These are phyloP conservation scores for Cryphonectria radicalis DNA, from an alignment of 2,329 filamentous ascomycete species.

Conservation along the genomic window DNA sequence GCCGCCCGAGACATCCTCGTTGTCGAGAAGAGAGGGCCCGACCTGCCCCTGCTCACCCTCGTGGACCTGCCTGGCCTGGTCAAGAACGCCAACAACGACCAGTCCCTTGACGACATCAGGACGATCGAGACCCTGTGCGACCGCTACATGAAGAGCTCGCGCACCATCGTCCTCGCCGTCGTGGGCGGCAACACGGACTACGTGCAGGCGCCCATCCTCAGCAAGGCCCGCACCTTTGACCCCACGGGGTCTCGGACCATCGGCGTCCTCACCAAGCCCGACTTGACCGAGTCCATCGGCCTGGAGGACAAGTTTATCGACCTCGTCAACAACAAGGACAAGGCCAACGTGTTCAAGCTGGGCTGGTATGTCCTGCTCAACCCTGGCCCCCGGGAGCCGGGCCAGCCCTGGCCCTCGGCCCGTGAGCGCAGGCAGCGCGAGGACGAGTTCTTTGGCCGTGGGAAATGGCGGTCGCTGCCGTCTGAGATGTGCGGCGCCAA, in stretches of 20 bases:
- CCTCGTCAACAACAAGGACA: constrained; percentile 55
- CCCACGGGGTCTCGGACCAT: constrained; percentile 54
- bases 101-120: constrained; percentile 56
- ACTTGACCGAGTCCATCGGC: constrained; percentile 57
- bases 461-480: constrained; percentile 54
- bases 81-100: constrained; percentile 55
- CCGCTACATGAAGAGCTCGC: constrained; percentile 59
- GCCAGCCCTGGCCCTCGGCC: constrained; percentile 49
- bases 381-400: constrained; percentile 48
- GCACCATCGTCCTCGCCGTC: constrained; percentile 60
- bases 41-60: constrained; percentile 63
- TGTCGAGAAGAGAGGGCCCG: constrained; percentile 62
- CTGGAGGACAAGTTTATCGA: constrained; percentile 59
- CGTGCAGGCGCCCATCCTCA: constrained; percentile 55
- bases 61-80: constrained; percentile 66
- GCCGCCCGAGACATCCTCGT: constrained; percentile 59
- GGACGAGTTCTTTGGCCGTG: constrained; percentile 53
- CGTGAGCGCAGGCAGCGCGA: constrained; percentile 49
- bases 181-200: constrained; percentile 60
- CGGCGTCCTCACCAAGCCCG: constrained; percentile 57
- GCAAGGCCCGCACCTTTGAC: constrained; percentile 55
- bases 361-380: constrained; percentile 58
- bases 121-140: constrained; percentile 57
- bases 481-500: constrained; percentile 52
- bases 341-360: constrained; percentile 54